Evolutionary conservation across 73 alveolate genomes (phyloP), one percentile per base, ranked within the genome.

Genomic region (Paramecium caudatum): DNA sequence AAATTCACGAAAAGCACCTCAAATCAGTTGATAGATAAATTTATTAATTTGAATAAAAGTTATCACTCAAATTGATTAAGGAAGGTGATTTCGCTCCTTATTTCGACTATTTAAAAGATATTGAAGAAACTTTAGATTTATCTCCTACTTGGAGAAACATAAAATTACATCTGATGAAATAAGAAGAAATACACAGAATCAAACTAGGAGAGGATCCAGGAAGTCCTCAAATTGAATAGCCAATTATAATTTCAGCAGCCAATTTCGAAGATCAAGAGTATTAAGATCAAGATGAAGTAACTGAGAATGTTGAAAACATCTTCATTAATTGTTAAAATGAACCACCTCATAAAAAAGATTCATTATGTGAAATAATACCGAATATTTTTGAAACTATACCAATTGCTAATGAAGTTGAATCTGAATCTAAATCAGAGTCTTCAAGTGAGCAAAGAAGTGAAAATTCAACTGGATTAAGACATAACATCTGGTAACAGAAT

Each of bases 121-220:
- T 65, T 12, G 47, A 65, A 65, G 49, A 36, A 5, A 49, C 27
- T 15, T 65, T 65, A n/a, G 17, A 25, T 30, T 25, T 33, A 25
- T 65, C 83, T n/a, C 47, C 19, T 32, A 30, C 32, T 33, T 65
- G 83, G 83, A 65, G 49, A 16, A 16, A 36, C 7, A 25, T 65
- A 13, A 55, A 55, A 10, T 15, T 55, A 55, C 80, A 55, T 23
- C 30, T 19, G 6, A 55, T 55, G 80, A 23, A 55, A 21, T 12
- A 55, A 23, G 80, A 55, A 23, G 80, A 55, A 17, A 55, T 4
- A 55, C 46, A 55, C 30, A 55, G n/a, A 8, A 23, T 27, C 12
- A 55, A 55, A 23, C 30, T 55, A 55, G 80, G 80, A 27, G 80
- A 55, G 13, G 80, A 55, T 55, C 80, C 80, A 10, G 30, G 80